These are phyloP conservation scores for Naganishia cerealis DNA, from an alignment of 1,284 basidiomycete genomes.

Conservation along the genomic window DNA sequence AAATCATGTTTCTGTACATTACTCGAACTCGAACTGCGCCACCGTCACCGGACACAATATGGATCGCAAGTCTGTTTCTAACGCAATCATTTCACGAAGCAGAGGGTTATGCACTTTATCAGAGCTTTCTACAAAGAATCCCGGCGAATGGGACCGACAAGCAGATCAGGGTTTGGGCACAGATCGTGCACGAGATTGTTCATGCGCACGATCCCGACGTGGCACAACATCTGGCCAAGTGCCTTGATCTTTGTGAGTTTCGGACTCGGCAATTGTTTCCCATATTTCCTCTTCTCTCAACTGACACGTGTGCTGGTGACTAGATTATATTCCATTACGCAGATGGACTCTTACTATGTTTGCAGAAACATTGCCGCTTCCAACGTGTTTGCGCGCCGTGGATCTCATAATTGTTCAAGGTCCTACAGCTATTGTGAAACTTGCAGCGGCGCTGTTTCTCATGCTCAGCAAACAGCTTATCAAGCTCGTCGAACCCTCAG, in stretches of 20 bases:
- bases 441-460: conserved; percentile 11
- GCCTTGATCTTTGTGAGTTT: conserved; percentile 16
- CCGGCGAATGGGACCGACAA: background rate
- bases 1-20: conserved; percentile 25
- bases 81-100: conserved; percentile 26
- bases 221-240: conserved; percentile 17
- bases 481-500: conserved; percentile 4
- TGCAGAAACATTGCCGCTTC: conserved; percentile 20
- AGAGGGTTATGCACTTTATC: conserved; percentile 13
- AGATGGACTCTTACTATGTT: conserved; percentile 22
- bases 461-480: conserved; percentile 14
- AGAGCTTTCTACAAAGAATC: conserved; percentile 15
- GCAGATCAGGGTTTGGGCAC: conserved; percentile 14
- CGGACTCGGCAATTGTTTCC: background rate
- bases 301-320: too few relatives aligned
- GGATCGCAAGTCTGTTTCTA: conserved; percentile 22
- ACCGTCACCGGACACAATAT: conserved; percentile 23
- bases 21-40: conserved; percentile 13
- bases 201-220: conserved; percentile 20
- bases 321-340: conserved; percentile 16
- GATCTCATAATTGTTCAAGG: conserved; percentile 19
- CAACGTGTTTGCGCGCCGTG: conserved; percentile 16
- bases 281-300: background rate
- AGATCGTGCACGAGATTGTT: conserved; percentile 13
- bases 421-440: conserved; percentile 11